Evolutionary conservation across 2,329 filamentous ascomycete species (phyloP), one percentile per base, ranked within the genome.

Genomic region (Nemania sp.): DNA sequence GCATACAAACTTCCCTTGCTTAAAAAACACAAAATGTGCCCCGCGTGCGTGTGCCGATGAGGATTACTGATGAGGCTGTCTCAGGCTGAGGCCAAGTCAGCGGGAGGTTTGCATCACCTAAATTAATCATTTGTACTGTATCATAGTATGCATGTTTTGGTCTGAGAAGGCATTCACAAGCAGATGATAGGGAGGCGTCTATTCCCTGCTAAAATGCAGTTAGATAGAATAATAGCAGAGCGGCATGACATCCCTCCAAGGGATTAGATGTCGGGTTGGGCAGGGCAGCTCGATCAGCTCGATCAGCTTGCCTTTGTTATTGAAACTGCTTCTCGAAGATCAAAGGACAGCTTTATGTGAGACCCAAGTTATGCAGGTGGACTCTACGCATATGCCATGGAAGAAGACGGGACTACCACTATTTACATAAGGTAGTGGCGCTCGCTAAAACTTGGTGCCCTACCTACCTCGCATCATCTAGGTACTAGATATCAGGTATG

Each of bases 81-180:
- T 45, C 57, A 54, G 64, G 59, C 47, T 38, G 54, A 58, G 47
- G 43, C 53, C 20, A 22, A 22, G 35, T 47, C 51, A 38, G 45
- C 53, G 45, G 22, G 13, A 52, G 20, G 58, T 52, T 45, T 27
- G 51, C 52, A 47, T 53, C 29, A 47, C 22, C 38, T 49, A 18
- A n/a, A 49, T 22, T 58, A 47, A 15, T 32, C 47, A 51, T 51
- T 52, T 62, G 52, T 47, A 29, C 35, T 45, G 8, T 45, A n/a
- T n/a, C n/a, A n/a, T n/a, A n/a, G n/a, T n/a, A 29, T 24, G 1
- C 38, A 52, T 32, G 15, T 56, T 55, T 59, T 53, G 13, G 56
- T 60, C 52, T 35, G 38, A 49, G 51, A 52, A 47, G 35, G 20
- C 52, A 65, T 24, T 13, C 3, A 45, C 15, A 15, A 15, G n/a